Conservation (phyloP, 2,329 filamentous ascomycete species). For the Nemania sp. region DNA sequence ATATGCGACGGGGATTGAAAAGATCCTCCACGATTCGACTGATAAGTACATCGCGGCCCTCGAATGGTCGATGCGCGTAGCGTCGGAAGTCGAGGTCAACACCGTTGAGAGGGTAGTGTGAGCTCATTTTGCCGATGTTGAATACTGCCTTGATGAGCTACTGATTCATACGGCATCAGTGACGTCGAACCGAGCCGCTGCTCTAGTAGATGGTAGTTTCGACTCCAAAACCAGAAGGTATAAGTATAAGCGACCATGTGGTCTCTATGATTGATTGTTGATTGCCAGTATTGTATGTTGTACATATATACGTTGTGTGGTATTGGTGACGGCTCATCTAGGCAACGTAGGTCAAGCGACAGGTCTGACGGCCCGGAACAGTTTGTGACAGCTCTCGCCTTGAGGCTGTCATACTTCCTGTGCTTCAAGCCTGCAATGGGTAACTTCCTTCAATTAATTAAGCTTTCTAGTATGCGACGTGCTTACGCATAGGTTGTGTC, state of each 20-base stretch:
- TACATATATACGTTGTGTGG: not conserved
- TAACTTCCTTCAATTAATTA: no score
- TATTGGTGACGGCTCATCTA: not conserved
- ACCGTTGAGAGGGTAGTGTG: constrained; percentile 53
- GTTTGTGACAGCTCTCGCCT: not conserved
- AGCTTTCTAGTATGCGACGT: no score
- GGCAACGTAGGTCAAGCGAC: not conserved
- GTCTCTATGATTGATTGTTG: not conserved
- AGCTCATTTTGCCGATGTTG: constrained; percentile 35
- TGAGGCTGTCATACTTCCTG: no score
- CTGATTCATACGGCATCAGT: not conserved
- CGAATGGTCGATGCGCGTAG: constrained; percentile 52
- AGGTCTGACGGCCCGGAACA: constrained; percentile 10
- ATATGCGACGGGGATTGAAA: constrained; percentile 43
- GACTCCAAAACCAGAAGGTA: not conserved
- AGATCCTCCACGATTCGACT: constrained; percentile 51
- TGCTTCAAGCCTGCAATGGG: no score
- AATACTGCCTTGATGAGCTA: not conserved
- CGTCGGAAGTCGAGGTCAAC: constrained; percentile 49
- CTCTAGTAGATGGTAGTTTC: not conserved
- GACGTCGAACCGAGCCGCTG: not conserved
- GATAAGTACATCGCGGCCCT: constrained; percentile 50
- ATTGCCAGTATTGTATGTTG: not conserved
- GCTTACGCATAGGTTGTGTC: no score
- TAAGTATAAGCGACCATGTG: not conserved